Percentiles rank a stretch among this genome's conserved stretches.
These are phyloP conservation scores for Neurospora crassa DNA, from an alignment of 2,329 filamentous ascomycete genomes.

Conservation along the genomic window DNA sequence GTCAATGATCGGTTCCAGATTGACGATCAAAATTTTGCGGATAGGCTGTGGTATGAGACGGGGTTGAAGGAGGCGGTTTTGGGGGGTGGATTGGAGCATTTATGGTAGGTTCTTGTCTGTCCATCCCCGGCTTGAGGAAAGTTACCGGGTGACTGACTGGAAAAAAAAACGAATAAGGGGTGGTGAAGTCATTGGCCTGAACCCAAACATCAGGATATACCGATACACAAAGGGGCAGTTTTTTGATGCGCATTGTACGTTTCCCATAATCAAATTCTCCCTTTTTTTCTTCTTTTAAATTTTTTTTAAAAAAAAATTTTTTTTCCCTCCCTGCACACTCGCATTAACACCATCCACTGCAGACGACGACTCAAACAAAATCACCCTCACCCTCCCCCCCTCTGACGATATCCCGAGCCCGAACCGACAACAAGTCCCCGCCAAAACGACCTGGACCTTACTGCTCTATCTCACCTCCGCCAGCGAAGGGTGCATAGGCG, in stretches of 20 bases:
- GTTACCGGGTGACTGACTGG: not conserved
- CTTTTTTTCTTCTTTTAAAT: not conserved
- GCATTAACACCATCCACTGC: not conserved
- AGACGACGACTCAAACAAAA: conserved; percentile 81
- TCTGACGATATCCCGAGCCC: conserved; percentile 21
- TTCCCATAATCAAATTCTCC: conserved; percentile 1
- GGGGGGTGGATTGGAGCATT: conserved; percentile 27
- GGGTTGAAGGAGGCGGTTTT: conserved; percentile 56
- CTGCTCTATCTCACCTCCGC: conserved; percentile 77
- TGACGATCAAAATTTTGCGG: conserved; percentile 64
- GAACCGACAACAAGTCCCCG: conserved; percentile 31
- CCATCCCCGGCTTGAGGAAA: too few relatives aligned
- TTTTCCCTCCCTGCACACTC: conserved; percentile 12
- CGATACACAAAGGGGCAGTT: conserved; percentile 79
- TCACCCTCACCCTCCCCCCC: conserved; percentile 40
- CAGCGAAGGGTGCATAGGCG: conserved; percentile 66
- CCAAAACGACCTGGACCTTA: conserved; percentile 82
- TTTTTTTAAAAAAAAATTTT: too few relatives aligned
- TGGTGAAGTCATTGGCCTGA: conserved; percentile 73
- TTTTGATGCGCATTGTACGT: conserved; percentile 85
- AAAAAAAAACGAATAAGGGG: conserved; percentile 34
- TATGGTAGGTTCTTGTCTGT: conserved; percentile 26
- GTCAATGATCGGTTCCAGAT: conserved; percentile 88
- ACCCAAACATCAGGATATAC: conserved; percentile 83
- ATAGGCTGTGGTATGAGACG: conserved; percentile 67